These are phyloP conservation scores for Pholiota microspora DNA, from an alignment of 768 basidiomycete species.

Conservation along the genomic window DNA sequence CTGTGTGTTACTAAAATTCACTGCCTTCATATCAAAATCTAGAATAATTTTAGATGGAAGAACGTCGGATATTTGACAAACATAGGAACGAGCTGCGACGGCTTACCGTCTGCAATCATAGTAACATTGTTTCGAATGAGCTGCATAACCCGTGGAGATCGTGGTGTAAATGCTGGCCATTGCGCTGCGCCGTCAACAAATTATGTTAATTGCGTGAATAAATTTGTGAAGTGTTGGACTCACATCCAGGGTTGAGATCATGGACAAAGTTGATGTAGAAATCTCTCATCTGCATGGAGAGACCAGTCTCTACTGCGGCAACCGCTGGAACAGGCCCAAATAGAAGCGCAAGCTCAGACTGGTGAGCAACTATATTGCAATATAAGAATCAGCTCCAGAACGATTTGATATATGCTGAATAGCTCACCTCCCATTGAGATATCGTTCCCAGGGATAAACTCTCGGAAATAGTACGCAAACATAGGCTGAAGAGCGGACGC, in stretches of 20 bases:
- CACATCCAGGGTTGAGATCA: slow-evolving; percentile 56
- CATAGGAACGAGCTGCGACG: neutral
- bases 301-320: slow-evolving; percentile 37
- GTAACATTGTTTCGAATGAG: slow-evolving; percentile 52
- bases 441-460: slow-evolving; percentile 56
- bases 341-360: slow-evolving; percentile 44
- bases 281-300: slow-evolving; percentile 47
- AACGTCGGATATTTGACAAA: neutral
- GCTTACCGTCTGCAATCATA: slow-evolving; percentile 48
- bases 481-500: slow-evolving; percentile 45
- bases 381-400: too few species aligned
- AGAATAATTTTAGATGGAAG: neutral
- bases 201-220: neutral
- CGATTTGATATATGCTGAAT: too few species aligned
- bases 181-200: neutral
- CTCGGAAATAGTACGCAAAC: slow-evolving; percentile 54
- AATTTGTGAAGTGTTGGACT: slow-evolving; percentile 17
- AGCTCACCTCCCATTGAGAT: slow-evolving; percentile 43
- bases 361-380: slow-evolving; percentile 40
- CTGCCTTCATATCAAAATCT: slow-evolving; percentile 43
- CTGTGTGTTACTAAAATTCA: slow-evolving; percentile 38
- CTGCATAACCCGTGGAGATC: slow-evolving; percentile 42
- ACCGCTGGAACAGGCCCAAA: slow-evolving; percentile 44
- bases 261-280: slow-evolving; percentile 58
- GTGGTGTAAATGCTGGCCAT: slow-evolving; percentile 44